phyloP scores from a whole-genome alignment of 164 flowering plant genomes.

The Vitis rotundifolia region DNA sequence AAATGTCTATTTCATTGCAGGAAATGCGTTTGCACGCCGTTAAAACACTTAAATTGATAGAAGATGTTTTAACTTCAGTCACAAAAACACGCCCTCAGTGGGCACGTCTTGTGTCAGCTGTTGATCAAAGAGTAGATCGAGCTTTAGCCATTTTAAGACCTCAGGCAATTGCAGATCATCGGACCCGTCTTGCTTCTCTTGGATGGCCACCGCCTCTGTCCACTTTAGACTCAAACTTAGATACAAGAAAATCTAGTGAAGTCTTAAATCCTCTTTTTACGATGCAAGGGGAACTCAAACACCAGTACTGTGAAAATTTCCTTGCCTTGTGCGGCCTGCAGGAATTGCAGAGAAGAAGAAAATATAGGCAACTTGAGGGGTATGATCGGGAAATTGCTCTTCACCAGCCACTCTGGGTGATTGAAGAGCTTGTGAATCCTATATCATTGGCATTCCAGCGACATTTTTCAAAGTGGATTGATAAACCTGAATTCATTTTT shows the following conservation, averaged over 20 bases:
- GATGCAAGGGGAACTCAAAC: constrained; percentile 82
- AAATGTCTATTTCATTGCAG: constrained; percentile 31
- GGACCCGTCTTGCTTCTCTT: constrained; percentile 80
- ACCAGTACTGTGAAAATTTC: constrained; percentile 74
- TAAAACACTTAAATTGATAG: constrained; percentile 53
- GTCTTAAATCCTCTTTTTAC: constrained; percentile 71
- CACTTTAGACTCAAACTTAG: constrained; percentile 39
- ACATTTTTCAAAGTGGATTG: constrained; percentile 86
- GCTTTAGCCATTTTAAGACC: constrained; percentile 92
- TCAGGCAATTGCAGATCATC: constrained; percentile 89
- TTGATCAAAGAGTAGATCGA: constrained; percentile 91
- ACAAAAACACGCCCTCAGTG: constrained; percentile 72
- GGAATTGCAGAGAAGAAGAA: constrained; percentile 76
- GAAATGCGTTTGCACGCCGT: constrained; percentile 64
- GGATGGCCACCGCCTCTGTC: constrained; percentile 97
- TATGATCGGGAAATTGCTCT: constrained; percentile 47
- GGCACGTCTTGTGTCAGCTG: constrained; percentile 78
- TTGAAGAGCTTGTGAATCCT: constrained; percentile 97
- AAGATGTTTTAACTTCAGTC: constrained; percentile 63
- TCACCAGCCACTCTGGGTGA: constrained; percentile 90
- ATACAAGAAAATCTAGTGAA: constrained; percentile 40
- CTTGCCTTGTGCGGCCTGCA: constrained; percentile 82
- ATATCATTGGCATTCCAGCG: constrained; percentile 65
- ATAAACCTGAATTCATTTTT: constrained; percentile 90
- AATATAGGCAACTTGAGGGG: constrained; percentile 78